Percentiles rank a stretch among this genome's conserved stretches.
These are phyloP conservation scores for Colletotrichum somersetense DNA, from an alignment of 2,329 filamentous ascomycete genomes.

Conservation along the genomic window DNA sequence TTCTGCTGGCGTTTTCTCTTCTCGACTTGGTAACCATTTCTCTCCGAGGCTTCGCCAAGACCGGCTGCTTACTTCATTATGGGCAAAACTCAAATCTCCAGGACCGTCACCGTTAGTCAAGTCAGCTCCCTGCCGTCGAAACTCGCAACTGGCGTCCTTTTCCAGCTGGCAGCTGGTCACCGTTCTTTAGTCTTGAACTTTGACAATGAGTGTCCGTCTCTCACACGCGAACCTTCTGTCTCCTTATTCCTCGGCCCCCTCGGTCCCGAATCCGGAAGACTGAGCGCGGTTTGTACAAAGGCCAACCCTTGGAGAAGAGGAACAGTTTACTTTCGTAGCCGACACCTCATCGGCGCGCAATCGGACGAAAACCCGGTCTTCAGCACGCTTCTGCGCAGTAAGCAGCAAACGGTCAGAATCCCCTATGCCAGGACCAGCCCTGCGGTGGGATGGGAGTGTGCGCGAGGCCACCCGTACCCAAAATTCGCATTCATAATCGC, in stretches of 20 bases:
- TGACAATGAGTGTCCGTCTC: neutral
- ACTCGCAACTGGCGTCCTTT: constrained; percentile 7
- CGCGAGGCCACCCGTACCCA: neutral
- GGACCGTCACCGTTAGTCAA: neutral
- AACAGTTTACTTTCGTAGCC: constrained; percentile 16
- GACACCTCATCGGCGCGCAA: constrained; percentile 12
- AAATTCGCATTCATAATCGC: constrained; percentile 7
- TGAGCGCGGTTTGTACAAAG: neutral
- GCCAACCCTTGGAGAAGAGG: neutral
- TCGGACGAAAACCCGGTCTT: constrained; percentile 9
- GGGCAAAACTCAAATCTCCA: constrained; percentile 25
- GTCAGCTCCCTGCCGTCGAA: constrained; percentile 5
- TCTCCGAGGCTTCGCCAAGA: neutral
- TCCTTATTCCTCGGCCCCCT: neutral
- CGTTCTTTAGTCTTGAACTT: neutral
- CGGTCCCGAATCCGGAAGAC: neutral
- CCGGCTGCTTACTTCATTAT: neutral
- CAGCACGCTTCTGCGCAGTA: constrained; percentile 19
- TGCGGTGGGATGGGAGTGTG: constrained; percentile 16
- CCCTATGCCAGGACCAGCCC: constrained; percentile 10
- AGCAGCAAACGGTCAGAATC: constrained; percentile 19
- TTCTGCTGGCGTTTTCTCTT: neutral
- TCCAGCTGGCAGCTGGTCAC: neutral
- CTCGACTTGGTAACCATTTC: constrained; percentile 8
- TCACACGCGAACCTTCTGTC: neutral